Conservation (phyloP, 1,284 basidiomycete species). For the Exsudoporus floridanus region DNA sequence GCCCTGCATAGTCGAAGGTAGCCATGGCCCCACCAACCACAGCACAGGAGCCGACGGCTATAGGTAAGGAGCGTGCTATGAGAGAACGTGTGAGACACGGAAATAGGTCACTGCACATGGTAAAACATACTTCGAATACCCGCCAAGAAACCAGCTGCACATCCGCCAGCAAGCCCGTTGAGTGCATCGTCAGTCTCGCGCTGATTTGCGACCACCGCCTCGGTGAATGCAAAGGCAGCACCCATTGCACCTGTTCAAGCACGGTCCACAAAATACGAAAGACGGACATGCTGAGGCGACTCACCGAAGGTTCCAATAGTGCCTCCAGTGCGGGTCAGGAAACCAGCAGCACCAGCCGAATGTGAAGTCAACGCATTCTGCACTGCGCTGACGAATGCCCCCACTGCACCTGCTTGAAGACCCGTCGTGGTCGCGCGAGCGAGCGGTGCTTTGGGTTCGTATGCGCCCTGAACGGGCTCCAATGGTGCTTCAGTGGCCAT, state of each 20-base stretch:
- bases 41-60: conserved; percentile 80
- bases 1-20: conserved; percentile 81
- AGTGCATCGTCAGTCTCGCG: conserved; percentile 80
- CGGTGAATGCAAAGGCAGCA: conserved; percentile 81
- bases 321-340: conserved; percentile 37
- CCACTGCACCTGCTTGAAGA: conserved; percentile 71
- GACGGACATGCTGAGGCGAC: conserved; percentile 73
- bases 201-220: conserved; percentile 78
- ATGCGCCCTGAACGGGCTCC: conserved; percentile 33
- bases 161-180: conserved; percentile 87
- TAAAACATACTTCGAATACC: conserved; percentile 69
- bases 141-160: conserved; percentile 90
- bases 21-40: conserved; percentile 81
- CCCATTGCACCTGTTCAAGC: conserved; percentile 80
- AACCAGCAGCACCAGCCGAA: conserved; percentile 37
- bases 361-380: conserved; percentile 86
- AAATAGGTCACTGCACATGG: background rate
- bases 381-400: conserved; percentile 75
- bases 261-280: conserved; percentile 65
- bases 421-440: conserved; percentile 62
- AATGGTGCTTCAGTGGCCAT: conserved; percentile 38
- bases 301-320: conserved; percentile 86
- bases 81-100: conserved; percentile 5
- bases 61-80: conserved; percentile 80
- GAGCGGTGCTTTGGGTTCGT: conserved; percentile 58